Evolutionary conservation across 2,329 filamentous ascomycete species (phyloP).

Genomic region (Aspergillus phoenicis): DNA sequence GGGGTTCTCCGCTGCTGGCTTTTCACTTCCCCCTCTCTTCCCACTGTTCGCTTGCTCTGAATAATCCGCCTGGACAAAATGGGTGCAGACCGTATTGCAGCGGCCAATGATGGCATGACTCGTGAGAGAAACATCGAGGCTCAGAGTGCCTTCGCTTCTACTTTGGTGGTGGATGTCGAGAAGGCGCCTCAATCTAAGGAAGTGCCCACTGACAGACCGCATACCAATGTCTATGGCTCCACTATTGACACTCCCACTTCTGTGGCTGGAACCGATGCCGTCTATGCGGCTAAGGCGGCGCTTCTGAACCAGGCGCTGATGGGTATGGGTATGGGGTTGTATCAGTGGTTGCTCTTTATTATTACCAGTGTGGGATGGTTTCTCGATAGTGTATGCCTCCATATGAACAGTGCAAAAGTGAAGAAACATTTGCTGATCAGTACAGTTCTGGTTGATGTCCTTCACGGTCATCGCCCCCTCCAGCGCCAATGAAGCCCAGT

Average conservation of each 20-base stretch:
- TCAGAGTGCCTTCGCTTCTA: constrained; percentile 10
- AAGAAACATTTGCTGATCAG: not conserved
- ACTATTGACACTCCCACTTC: not conserved
- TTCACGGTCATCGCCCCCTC: constrained; percentile 23
- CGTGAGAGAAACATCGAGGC: constrained; percentile 7
- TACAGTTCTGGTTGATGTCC: constrained; percentile 25
- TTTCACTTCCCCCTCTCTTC: too few relatives aligned
- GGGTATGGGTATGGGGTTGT: constrained; percentile 25
- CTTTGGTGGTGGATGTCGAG: constrained; percentile 4
- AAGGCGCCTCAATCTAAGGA: constrained; percentile 2
- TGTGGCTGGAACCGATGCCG: constrained; percentile 1
- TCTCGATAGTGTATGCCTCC: constrained; percentile 22
- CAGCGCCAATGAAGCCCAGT: constrained; percentile 23
- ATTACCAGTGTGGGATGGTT: constrained; percentile 27
- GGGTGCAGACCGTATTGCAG: not conserved
- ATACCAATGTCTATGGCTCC: constrained; percentile 9
- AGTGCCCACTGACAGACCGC: not conserved
- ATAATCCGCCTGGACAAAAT: not conserved
- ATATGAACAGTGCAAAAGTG: not conserved
- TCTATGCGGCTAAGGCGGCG: constrained; percentile 15
- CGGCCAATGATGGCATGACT: not conserved
- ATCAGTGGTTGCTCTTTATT: constrained; percentile 25
- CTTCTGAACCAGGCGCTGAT: constrained; percentile 24
- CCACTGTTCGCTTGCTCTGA: not conserved
- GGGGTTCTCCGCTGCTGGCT: not conserved